These are phyloP conservation scores for Mycena alexandri DNA, from an alignment of 768 basidiomycete species.

Conservation along the genomic window DNA sequence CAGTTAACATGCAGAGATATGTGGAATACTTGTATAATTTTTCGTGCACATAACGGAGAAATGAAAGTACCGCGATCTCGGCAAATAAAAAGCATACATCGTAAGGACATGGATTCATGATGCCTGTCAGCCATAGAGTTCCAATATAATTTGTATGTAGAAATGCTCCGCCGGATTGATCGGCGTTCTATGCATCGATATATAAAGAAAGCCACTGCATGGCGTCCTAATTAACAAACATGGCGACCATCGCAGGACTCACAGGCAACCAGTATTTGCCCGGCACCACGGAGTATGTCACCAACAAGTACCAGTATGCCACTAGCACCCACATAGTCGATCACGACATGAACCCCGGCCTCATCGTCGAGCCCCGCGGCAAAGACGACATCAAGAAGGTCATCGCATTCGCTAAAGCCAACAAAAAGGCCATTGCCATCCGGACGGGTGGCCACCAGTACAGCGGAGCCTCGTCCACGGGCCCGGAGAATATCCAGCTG, in stretches of 20 bases:
- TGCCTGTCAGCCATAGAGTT: slow-evolving; percentile 11
- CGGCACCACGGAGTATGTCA: slow-evolving; percentile 14
- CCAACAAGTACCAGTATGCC: slow-evolving; percentile 19
- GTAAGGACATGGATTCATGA: slow-evolving; percentile 6
- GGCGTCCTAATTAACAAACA: too few species aligned
- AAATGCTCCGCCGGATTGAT: too few species aligned
- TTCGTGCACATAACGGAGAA: slow-evolving; percentile 1
- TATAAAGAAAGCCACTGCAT: too few species aligned
- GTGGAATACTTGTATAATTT: neutral
- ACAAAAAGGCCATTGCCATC: slow-evolving; percentile 25
- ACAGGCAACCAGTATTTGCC: slow-evolving; percentile 25
- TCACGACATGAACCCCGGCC: too few species aligned
- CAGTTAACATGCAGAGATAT: neutral
- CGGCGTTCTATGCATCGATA: too few species aligned
- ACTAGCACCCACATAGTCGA: slow-evolving; percentile 20
- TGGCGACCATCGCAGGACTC: slow-evolving; percentile 25
- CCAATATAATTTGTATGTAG: slow-evolving; percentile 1
- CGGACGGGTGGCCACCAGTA: slow-evolving; percentile 32
- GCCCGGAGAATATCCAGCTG: slow-evolving; percentile 14
- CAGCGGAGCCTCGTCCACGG: slow-evolving; percentile 30
- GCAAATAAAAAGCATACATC: neutral
- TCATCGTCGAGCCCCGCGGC: slow-evolving; percentile 23
- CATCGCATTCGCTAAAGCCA: slow-evolving; percentile 14
- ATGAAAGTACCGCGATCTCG: slow-evolving; percentile 2
- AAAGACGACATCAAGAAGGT: too few species aligned